Evolutionary conservation across 1,284 basidiomycete species (phyloP).

Genomic region (Ganoderma resinaceum): DNA sequence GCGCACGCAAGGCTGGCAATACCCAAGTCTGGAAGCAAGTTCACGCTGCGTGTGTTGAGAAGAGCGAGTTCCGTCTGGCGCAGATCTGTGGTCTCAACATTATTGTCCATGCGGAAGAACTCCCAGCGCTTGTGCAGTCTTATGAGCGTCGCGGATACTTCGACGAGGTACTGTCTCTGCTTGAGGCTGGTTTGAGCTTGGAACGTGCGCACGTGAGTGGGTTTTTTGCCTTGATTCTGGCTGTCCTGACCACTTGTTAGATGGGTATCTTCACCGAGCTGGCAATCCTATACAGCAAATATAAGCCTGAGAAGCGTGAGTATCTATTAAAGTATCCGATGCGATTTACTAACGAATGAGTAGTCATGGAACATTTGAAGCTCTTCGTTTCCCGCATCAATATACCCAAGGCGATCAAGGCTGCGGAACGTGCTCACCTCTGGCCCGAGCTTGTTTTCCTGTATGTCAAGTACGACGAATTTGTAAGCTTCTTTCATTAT

Average conservation of each 20-base stretch:
- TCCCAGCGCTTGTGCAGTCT: conserved; percentile 80
- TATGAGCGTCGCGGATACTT: conserved; percentile 96
- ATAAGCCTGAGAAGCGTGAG: conserved; percentile 91
- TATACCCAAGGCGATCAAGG: conserved; percentile 93
- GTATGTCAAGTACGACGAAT: conserved; percentile 98
- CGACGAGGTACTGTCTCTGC: conserved; percentile 89
- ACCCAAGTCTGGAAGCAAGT: conserved; percentile 99
- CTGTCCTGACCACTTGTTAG: conserved; percentile 39
- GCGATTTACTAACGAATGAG: not conserved
- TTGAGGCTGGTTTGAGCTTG: conserved; percentile 95
- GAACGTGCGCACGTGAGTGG: conserved; percentile 88
- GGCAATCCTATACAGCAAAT: conserved; percentile 96
- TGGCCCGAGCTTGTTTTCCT: conserved; percentile 99
- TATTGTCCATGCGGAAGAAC: conserved; percentile 94
- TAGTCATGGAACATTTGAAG: conserved; percentile 98
- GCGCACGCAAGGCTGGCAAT: conserved; percentile 98
- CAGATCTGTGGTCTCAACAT: conserved; percentile 99
- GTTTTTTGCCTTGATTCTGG: not conserved
- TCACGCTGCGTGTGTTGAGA: conserved; percentile 97
- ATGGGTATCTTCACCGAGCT: conserved; percentile 96
- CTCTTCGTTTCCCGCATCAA: conserved; percentile 98
- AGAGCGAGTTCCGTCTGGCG: conserved; percentile 95
- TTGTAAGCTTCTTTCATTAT: conserved; percentile 54
- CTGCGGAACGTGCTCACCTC: conserved; percentile 94
- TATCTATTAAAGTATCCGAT: conserved; percentile 17